These are phyloP conservation scores for Tolypocladium pustulatum DNA, from an alignment of 2,329 filamentous ascomycete species.

Conservation along the genomic window DNA sequence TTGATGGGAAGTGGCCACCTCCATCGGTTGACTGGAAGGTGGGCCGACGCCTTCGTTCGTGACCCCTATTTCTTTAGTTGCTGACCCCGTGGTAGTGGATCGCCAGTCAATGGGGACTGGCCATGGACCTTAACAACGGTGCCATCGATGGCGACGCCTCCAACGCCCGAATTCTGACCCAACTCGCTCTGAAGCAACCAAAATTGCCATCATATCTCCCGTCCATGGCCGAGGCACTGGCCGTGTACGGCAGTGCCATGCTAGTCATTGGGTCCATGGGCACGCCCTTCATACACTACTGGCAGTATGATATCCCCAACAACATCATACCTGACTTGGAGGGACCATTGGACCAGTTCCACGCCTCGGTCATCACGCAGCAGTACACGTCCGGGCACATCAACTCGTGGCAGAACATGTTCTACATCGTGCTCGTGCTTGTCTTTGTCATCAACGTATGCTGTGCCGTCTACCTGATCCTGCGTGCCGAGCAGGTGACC, in stretches of 20 bases:
- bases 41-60: not conserved
- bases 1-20: constrained; percentile 13
- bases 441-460: constrained; percentile 59
- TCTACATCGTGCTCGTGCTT: constrained; percentile 54
- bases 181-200: constrained; percentile 33
- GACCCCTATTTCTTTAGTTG: not conserved
- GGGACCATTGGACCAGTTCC: constrained; percentile 46
- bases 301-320: constrained; percentile 27
- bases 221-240: constrained; percentile 62
- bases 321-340: constrained; percentile 27
- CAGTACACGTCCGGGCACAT: constrained; percentile 61
- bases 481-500: constrained; percentile 51
- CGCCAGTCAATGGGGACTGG: constrained; percentile 40
- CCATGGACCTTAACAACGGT: constrained; percentile 47
- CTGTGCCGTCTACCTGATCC: constrained; percentile 51
- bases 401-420: constrained; percentile 50
- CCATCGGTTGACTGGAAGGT: constrained; percentile 40
- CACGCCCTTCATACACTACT: constrained; percentile 50
- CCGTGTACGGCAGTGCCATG: constrained; percentile 58
- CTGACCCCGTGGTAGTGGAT: constrained; percentile 25
- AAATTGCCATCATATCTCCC: constrained; percentile 43
- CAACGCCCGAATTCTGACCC: constrained; percentile 44
- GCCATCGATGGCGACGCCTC: constrained; percentile 43
- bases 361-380: constrained; percentile 51
- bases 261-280: constrained; percentile 49